Evolutionary conservation across 176 grass and related monocot genomes (phyloP), one percentile per base, ranked within the genome.

Genomic region (Echinochloa phyllopogon): DNA sequence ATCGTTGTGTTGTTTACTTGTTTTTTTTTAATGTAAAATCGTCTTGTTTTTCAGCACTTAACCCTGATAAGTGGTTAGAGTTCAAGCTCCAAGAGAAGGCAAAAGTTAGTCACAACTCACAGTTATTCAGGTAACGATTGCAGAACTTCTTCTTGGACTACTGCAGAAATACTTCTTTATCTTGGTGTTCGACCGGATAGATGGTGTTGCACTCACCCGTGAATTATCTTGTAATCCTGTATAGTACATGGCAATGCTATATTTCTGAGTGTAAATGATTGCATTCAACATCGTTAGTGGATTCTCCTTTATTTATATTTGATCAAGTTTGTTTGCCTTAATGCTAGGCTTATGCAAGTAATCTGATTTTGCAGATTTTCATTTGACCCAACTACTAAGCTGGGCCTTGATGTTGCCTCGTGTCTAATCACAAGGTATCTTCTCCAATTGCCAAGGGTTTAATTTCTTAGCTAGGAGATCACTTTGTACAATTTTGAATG

Each of bases 61-160:
- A 98, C 72, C 93, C 96, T 75, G 96, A 98, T 81, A 95, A 98
- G 45, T 98, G 96, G 93, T 84, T 95, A 65, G 91, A 95, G 83
- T 98, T 98, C 69, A 98, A 92, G 86, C 91, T 98, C 77, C 88
- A 93, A 74, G 93, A 95, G 43, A 95, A 92, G 83, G 96, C 93
- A 85, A 92, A 43, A 43, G 96, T 98, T 74, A 98, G 91, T 69
- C 93, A 95, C 67, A 90, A 98, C 66, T 92, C 87, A 58, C 62
- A 94, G 49, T 82, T 98, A 76, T 98, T 98, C 84, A 95, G 96
- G 96, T 94, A 87, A 65, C 45, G 20, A 20, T 53, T 43, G 50
- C 20, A 9, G 24, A 70, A 71, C 10, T 76, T 86, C 23, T 61
- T 82, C 24, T 63, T 16, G 2, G 2, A n/a, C 76, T 8, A 58